These are phyloP conservation scores for Apiospora saccharicola DNA, from an alignment of 2,329 filamentous ascomycete species.

Conservation along the genomic window DNA sequence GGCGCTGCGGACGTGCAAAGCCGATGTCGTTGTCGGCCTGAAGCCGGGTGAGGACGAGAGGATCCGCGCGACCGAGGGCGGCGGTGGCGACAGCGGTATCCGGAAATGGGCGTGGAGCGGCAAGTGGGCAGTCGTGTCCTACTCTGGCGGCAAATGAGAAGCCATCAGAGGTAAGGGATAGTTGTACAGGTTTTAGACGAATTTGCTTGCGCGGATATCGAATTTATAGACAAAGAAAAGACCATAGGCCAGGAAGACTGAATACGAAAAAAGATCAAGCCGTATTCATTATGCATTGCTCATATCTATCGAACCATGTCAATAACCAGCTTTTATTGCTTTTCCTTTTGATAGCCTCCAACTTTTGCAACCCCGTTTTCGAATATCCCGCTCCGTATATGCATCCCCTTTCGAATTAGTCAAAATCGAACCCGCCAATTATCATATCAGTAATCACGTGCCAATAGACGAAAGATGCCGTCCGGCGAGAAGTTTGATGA, in stretches of 20 bases:
- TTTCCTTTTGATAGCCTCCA: slow-evolving; percentile 1
- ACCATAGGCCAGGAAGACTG: neutral
- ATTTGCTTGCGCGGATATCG: neutral
- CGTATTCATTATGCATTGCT: neutral
- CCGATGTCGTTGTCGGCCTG: slow-evolving; percentile 93
- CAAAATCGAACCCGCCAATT: neutral
- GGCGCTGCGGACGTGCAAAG: slow-evolving; percentile 93
- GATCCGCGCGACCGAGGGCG: slow-evolving; percentile 71
- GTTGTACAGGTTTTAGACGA: neutral
- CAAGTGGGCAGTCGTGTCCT: slow-evolving; percentile 95
- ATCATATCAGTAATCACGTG: neutral
- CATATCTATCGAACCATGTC: neutral
- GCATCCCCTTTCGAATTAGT: neutral
- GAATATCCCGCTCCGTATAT: neutral
- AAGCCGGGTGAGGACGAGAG: slow-evolving; percentile 82
- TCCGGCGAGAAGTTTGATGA: no score
- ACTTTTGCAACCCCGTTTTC: neutral
- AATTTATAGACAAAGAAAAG: neutral
- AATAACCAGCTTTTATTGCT: neutral
- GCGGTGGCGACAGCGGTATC: slow-evolving; percentile 73
- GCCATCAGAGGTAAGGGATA: neutral
- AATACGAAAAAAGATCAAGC: neutral
- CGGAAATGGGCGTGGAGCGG: slow-evolving; percentile 95
- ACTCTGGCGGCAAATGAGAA: slow-evolving; percentile 70
- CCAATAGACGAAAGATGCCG: no score